These are phyloP conservation scores for Glycine latifolia DNA, from an alignment of 306 rosid genomes.

Conservation along the genomic window DNA sequence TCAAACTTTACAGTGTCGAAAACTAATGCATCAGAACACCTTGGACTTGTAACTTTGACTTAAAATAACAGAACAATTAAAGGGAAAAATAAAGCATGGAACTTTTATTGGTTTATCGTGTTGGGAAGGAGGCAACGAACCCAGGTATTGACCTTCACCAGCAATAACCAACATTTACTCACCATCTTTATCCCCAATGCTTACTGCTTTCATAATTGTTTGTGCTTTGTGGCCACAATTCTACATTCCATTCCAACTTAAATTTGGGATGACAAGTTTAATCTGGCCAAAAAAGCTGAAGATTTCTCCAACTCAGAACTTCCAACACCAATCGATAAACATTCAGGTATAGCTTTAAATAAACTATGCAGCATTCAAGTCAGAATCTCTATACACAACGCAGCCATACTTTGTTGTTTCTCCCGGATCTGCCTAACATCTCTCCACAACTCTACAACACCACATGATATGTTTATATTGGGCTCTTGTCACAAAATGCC, in stretches of 20 bases:
- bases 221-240: conserved; percentile 21
- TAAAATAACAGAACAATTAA: conserved; percentile 15
- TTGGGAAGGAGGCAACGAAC: conserved; percentile 30
- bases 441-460: neutral
- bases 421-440: conserved; percentile 26
- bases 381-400: conserved; percentile 36
- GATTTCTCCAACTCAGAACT: conserved; percentile 39
- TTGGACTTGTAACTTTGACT: conserved; percentile 29
- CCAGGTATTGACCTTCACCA: conserved; percentile 23
- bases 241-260: too few relatives aligned
- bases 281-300: neutral
- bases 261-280: too few relatives aligned
- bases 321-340: conserved; percentile 31
- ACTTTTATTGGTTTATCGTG: conserved; percentile 4
- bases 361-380: conserved; percentile 35
- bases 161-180: conserved; percentile 35
- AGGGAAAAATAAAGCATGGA: neutral
- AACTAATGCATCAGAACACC: conserved; percentile 49
- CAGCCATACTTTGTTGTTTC: conserved; percentile 26
- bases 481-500: conserved; percentile 53
- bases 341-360: conserved; percentile 36
- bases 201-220: neutral
- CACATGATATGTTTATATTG: conserved; percentile 34
- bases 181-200: conserved; percentile 40
- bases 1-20: conserved; percentile 54